Conservation (phyloP, 2,329 filamentous ascomycete species). For the Ophiocordyceps camponoti-saundersi region DNA sequence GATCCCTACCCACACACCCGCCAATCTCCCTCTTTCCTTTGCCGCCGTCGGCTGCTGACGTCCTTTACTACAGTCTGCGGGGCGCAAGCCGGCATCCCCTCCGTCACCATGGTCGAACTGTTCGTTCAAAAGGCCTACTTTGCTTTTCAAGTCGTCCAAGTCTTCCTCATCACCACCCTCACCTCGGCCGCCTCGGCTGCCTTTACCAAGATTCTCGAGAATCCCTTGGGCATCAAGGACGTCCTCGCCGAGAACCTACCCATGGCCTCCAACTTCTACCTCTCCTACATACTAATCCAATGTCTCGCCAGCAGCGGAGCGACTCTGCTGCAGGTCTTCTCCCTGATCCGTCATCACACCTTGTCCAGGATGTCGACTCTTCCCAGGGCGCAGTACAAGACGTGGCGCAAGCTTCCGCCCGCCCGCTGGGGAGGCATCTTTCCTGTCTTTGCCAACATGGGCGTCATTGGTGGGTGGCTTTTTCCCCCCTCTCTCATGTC, state of each 20-base stretch:
- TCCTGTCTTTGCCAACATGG: slow-evolving; percentile 66
- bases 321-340: slow-evolving; percentile 52
- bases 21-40: neutral
- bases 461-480: slow-evolving; percentile 49
- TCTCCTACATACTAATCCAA: slow-evolving; percentile 85
- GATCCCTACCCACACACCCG: neutral
- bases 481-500: too few relatives aligned
- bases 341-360: slow-evolving; percentile 38
- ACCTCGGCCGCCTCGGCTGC: slow-evolving; percentile 64
- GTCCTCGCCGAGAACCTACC: slow-evolving; percentile 63
- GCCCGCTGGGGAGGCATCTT: slow-evolving; percentile 74
- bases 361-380: slow-evolving; percentile 60
- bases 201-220: slow-evolving; percentile 39
- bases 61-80: slow-evolving; percentile 42
- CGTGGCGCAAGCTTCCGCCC: slow-evolving; percentile 57
- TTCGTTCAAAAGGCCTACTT: slow-evolving; percentile 89
- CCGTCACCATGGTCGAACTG: slow-evolving; percentile 63
- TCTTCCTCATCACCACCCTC: slow-evolving; percentile 76
- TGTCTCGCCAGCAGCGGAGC: slow-evolving; percentile 65
- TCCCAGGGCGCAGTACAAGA: slow-evolving; percentile 62
- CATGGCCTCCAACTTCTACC: slow-evolving; percentile 80
- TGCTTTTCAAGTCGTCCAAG: slow-evolving; percentile 75
- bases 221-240: slow-evolving; percentile 43
- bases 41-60: slow-evolving; percentile 3
- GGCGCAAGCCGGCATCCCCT: slow-evolving; percentile 63